Conservation (phyloP, 768 basidiomycete genomes). For the Collybiopsis luxurians region DNA sequence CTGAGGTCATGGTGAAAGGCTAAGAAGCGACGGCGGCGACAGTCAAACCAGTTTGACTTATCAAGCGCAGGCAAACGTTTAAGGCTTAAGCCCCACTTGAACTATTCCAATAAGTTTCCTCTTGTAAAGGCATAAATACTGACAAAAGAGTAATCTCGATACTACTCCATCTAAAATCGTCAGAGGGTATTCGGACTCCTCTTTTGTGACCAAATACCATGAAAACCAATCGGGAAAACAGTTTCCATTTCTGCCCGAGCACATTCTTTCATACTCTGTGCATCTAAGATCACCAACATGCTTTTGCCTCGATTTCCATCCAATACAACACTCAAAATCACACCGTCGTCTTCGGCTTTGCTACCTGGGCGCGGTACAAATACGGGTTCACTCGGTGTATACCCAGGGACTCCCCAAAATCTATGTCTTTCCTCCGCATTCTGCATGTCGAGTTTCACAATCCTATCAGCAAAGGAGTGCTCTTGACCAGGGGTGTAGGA, state of each 20-base stretch:
- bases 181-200: too few species aligned
- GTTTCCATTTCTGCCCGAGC: conserved; percentile 32
- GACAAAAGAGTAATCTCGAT: too few species aligned
- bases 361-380: conserved; percentile 28
- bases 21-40: too few species aligned
- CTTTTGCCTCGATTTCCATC: conserved; percentile 28
- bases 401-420: conserved; percentile 25
- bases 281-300: conserved; percentile 33
- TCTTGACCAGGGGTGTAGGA: conserved; percentile 19
- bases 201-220: conserved; percentile 19
- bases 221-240: conserved; percentile 33
- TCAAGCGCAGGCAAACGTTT: too few species aligned
- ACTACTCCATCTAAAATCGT: too few species aligned
- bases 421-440: conserved; percentile 11
- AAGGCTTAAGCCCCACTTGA: too few species aligned
- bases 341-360: conserved; percentile 31
- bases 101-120: too few species aligned
- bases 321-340: conserved; percentile 33
- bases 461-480: conserved; percentile 26
- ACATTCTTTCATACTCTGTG: conserved; percentile 30
- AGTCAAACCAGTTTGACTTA: too few species aligned
- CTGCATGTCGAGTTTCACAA: conserved; percentile 33
- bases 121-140: too few species aligned
- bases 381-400: conserved; percentile 34
- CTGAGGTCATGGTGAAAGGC: too few species aligned